phyloP scores from a whole-genome alignment of 2,329 filamentous ascomycete genomes.

The Ophiocordyceps camponoti-saundersi region DNA sequence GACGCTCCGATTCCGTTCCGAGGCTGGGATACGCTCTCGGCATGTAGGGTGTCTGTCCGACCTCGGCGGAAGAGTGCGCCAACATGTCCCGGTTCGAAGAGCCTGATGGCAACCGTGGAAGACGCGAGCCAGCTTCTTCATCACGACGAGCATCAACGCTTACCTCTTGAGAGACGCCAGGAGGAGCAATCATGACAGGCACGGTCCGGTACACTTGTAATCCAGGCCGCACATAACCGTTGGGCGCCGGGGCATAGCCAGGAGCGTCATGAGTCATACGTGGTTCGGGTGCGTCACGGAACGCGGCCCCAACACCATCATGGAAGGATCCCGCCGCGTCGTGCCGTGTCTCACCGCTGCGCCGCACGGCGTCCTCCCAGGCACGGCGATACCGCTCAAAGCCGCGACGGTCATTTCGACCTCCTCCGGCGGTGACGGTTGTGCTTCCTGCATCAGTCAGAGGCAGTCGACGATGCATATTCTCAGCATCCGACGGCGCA shows the following conservation, averaged over 20 bases:
- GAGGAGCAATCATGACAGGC: constrained; percentile 4
- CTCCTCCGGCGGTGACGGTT: constrained; percentile 2
- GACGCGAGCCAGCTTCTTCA: constrained; percentile 5
- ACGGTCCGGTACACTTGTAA: background rate
- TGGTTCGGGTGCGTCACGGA: background rate
- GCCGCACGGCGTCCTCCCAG: constrained; percentile 21
- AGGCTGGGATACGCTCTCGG: too few species aligned
- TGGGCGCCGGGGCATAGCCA: constrained; percentile 8
- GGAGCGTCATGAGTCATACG: constrained; percentile 3
- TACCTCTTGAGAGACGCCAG: constrained; percentile 9
- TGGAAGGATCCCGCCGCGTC: background rate
- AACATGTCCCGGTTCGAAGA: constrained; percentile 21
- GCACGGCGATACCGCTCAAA: constrained; percentile 29
- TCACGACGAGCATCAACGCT: constrained; percentile 6
- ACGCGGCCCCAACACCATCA: background rate
- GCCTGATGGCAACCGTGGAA: constrained; percentile 8
- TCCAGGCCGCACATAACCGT: constrained; percentile 9
- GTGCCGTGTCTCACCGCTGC: constrained; percentile 8
- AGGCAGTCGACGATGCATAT: background rate
- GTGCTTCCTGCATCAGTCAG: background rate
- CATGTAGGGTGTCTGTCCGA: constrained; percentile 11
- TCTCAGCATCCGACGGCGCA: background rate
- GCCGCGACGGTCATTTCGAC: constrained; percentile 22
- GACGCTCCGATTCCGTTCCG: background rate
- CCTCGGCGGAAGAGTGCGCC: constrained; percentile 26